Base-by-base conservation (phyloP, 805 yeast genomes). In the Candida germanica region DNA sequence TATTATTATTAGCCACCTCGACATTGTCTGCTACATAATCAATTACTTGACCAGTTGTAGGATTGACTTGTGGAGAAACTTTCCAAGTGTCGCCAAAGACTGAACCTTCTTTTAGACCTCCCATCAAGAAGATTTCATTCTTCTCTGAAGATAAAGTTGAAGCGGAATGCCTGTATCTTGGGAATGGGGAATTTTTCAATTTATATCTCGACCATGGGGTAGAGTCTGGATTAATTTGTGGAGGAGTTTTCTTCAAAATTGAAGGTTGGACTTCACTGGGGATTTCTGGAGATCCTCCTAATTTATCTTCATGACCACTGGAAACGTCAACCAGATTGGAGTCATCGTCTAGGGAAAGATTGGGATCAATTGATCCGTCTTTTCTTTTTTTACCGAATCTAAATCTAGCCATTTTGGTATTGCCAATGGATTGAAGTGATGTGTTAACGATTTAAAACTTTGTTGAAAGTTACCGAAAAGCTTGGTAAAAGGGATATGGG, bases 41-140 rank as follows among this genome's bases (percentile, higher is more conserved):
- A n/a, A 38, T 44, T 16, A 57, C 45, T 12, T 49, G 50, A 10
- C 47, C 44, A 12, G 44, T 35, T 10, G 29, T 13, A n/a, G 53
- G 48, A 16, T 51, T 20, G 12, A 51, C 31, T 29, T 56, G 61
- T 2, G 86, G 80, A 44, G 75, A 75, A 39, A 91, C 69, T 40
- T 83, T 80, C 99, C 99, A 93, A 46, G 95, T 79, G 58, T 93
- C 98, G 31, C 96, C 96, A 59, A 84, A 87, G 5, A 91, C 96
- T 13, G 91, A 81, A 38, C 87, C 86, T 36, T 89, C 96, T 53
- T 89, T 83, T 32, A 93, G 69, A 6, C 99, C 99, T 27, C 99
- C 98, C 87, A 93, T 89, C 15, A 93, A 72, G 55, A 78, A 87
- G 14, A 88, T 65, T 42, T 87, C 93, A 36, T 87, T 87, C 37